A percentile compares a stretch with the other conserved stretches of the same genome.
These are phyloP conservation scores for Aspergillus bertholletiae DNA, from an alignment of 495 filamentous ascomycete species.

Conservation along the genomic window DNA sequence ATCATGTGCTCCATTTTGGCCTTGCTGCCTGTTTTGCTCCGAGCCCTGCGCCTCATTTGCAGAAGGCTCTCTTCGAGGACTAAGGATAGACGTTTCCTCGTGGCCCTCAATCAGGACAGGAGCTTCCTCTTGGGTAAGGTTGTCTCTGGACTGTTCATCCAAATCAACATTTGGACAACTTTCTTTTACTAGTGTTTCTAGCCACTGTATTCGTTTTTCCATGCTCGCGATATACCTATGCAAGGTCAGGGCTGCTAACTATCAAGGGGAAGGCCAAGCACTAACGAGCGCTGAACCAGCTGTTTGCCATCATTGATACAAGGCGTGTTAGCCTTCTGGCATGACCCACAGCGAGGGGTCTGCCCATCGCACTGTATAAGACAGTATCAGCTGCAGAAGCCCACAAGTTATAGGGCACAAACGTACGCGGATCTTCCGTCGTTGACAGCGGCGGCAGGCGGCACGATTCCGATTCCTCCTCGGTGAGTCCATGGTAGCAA, in stretches of 20 bases:
- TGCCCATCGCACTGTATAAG: constrained; percentile 24
- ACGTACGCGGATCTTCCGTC: constrained; percentile 33
- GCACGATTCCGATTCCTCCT: constrained; percentile 30
- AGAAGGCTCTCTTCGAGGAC: not conserved
- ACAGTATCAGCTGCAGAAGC: constrained; percentile 1
- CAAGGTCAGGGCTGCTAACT: constrained; percentile 4
- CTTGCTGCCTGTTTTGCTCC: not conserved
- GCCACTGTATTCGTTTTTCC: constrained; percentile 38
- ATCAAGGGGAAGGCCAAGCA: not conserved
- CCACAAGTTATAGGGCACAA: not conserved
- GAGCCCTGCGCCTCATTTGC: not conserved
- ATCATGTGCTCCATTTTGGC: not conserved
- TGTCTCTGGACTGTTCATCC: constrained; percentile 16
- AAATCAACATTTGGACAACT: constrained; percentile 28
- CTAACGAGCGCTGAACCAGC: constrained; percentile 36
- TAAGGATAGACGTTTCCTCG: not conserved
- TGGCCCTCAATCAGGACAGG: not conserved
- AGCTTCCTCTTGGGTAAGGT: constrained; percentile 7
- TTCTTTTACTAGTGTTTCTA: constrained; percentile 37
- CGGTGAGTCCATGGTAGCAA: constrained; percentile 24
- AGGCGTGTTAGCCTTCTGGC: constrained; percentile 32
- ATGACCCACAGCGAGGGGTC: constrained; percentile 31
- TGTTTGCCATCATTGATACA: constrained; percentile 44
- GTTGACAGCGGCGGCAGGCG: constrained; percentile 39
- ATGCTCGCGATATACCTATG: constrained; percentile 39